phyloP scores from a whole-genome alignment of 2,329 filamentous ascomycete species.

The Fusarium chaquense region DNA sequence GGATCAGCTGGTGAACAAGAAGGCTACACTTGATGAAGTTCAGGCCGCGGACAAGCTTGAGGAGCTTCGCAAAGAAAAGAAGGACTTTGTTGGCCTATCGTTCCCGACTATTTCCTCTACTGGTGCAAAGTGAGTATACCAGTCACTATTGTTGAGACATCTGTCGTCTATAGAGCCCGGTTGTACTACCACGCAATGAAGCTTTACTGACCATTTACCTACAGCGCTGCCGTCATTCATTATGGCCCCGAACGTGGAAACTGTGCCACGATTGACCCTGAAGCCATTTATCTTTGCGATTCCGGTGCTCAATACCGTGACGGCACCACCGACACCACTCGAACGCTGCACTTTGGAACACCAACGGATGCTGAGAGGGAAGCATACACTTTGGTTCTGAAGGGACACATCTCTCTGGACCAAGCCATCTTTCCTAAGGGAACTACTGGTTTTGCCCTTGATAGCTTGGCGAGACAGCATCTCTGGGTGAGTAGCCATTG shows the following conservation, averaged over 20 bases:
- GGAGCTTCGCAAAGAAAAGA: constrained; percentile 72
- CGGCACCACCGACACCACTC: constrained; percentile 94
- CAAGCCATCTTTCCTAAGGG: constrained; percentile 91
- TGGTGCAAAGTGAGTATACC: constrained; percentile 73
- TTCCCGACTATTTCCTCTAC: constrained; percentile 98
- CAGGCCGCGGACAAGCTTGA: constrained; percentile 93
- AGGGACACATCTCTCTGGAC: constrained; percentile 92
- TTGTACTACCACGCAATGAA: not conserved
- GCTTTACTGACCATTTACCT: constrained; percentile 6
- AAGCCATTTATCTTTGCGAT: constrained; percentile 92
- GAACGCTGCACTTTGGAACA: constrained; percentile 90
- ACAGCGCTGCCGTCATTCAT: constrained; percentile 92
- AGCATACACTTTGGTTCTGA: constrained; percentile 93
- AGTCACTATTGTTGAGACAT: not conserved
- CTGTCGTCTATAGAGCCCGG: not conserved
- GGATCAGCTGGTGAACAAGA: constrained; percentile 82
- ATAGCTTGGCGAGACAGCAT: constrained; percentile 88
- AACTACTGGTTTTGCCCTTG: constrained; percentile 91
- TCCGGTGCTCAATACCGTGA: constrained; percentile 97
- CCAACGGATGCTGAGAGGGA: constrained; percentile 87
- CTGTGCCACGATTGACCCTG: constrained; percentile 86
- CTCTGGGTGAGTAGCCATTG: constrained; percentile 76
- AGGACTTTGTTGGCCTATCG: constrained; percentile 88
- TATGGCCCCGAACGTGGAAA: constrained; percentile 88
- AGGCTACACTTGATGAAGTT: constrained; percentile 84